Base-by-base conservation (phyloP, 176 grass and related monocot species). In the Phoenix roebelenii region DNA sequence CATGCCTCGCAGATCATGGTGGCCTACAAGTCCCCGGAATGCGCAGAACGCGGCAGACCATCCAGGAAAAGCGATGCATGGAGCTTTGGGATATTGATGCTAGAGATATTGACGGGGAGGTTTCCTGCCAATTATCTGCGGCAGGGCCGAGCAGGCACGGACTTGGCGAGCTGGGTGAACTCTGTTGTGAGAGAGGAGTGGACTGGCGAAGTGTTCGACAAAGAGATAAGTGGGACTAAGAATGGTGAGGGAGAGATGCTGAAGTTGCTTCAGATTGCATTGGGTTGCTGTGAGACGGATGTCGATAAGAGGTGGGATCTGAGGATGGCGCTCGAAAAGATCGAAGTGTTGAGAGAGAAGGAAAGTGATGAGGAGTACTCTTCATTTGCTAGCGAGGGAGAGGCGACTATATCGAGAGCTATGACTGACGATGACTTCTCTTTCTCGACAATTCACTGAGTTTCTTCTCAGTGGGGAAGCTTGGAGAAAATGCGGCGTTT, bases 11-110 rank as follows among this genome's bases (percentile, higher is more conserved):
- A 65, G 62, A 22, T 65, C 22, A 65, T 51, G 48, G 62, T 65
- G 62, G 62, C 62, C 62, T 65, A 65, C 62, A 65, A 65, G 49
- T 65, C 62, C 48, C 62, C 65, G 1, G 65, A 67, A 26, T 67
- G 65, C 52, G 52, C 65, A 5, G 2, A 23, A 7, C 26, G 4
- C 65, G 26, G 65, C 52, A 32, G 52, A 17, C 65, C 65, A 2
- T 67, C 65, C n/a, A 14, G 14, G 12, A 67, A 67, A 14, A 67
- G 65, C 52, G 65, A 67, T 17, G 52, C 39, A 4, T 67, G 65
- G 65, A 67, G 65, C 65, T 55, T 67, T 4, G 65, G 65, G 7
- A 55, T 55, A 4, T 52, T 67, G 3, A 55, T 67, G 0, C 65
- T 67, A 3, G 65, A 67, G 65, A 16, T 67, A 0, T n/a, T 67